Base-by-base conservation (phyloP, 305 asterid genomes). In the Plantago coronopus region DNA sequence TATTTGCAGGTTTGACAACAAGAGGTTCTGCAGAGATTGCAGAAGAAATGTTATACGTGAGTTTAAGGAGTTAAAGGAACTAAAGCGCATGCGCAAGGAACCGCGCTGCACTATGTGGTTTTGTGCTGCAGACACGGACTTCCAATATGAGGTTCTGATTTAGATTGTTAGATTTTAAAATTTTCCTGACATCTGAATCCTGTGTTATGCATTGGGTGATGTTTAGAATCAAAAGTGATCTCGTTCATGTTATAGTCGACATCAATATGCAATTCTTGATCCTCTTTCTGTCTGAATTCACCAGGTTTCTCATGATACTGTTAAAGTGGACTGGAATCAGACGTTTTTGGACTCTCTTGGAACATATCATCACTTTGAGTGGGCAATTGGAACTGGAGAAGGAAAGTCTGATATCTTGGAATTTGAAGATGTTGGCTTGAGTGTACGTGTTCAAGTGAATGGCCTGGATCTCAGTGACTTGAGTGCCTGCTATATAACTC, bases 21-120 rank as follows among this genome's bases (percentile, higher is more conserved):
- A 94, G 80, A 84, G 97, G 76, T 94, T 94, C 69, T 94, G 99
- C 71, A 82, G 97, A 86, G 99, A 94, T 74, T 94, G 99, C 86
- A 76, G 97, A 76, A 90, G 93, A 79, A 94, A 94, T 72, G 99
- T 94, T 56, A 86, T 90, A 63, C 95, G 99, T 6, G 99, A 94
- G 79, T 94, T 94, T 67, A 94, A 90, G 79, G 97, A 90, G 84
- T 85, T 94, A 69, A 94, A 87, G 81, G 99, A 94, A 69, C 80
- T 94, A 62, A 90, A 87, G 76, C 88, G 99, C 75, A 76, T 81
- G 82, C 79, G 86, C 59, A 87, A 79, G 75, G 89, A 86, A 74
- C 81, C 97, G 61, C 88, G 85, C 53, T 94, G 99, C 78, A 90
- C 95, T 64, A 81, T 73, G 70, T 89, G 96, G 95, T 94, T 89